Base-by-base conservation (phyloP, 2,329 filamentous ascomycete genomes). In the Knufia fluminis region DNA sequence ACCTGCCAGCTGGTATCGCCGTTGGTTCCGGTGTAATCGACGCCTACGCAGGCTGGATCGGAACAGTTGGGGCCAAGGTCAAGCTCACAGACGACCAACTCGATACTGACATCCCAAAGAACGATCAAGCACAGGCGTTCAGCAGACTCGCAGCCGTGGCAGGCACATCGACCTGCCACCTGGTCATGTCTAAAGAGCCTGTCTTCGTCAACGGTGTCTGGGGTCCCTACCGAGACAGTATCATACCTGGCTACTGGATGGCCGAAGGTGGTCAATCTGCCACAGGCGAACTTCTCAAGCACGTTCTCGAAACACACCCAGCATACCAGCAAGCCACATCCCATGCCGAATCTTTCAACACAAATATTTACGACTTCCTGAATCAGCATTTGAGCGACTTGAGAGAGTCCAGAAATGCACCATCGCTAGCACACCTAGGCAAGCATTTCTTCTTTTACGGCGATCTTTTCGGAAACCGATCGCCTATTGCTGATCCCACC, bases 381-480 rank as follows among this genome's bases (percentile, higher is more conserved):
- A 97, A 98, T 67, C 77, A 82, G 54, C 89, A 94, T 62, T 79
- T 98, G 9, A 78, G 81, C 53, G 81, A 87, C 59, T 77, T 97
- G 73, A 78, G 78, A 20, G 77, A 83, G 60, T 82, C 82, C 60
- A 68, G 72, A 20, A 71, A 75, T 1, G 87, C 87, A 2, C 90
- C 90, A 0, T 81, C 80, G 46, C 78, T 97, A 54, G 83, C 87
- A 16, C 94, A 90, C 67, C 75, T 98, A 1, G 89, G 82, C 10
- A 86, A 91, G 7, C 91, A 98, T 68, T 85, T 94, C 71, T 98
- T 98, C 79, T 94, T 98, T 73, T 98, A 98, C 66, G 92, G 92
- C 55, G 92, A 98, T 64, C 76, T 97, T 3, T 97, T 94, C 77
- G 92, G 92, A 53, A 98, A 98, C 71, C 83, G 92, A 35, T 95